Conservation (phyloP, 495 filamentous ascomycete genomes). For the Penicillium ochrochloron region DNA sequence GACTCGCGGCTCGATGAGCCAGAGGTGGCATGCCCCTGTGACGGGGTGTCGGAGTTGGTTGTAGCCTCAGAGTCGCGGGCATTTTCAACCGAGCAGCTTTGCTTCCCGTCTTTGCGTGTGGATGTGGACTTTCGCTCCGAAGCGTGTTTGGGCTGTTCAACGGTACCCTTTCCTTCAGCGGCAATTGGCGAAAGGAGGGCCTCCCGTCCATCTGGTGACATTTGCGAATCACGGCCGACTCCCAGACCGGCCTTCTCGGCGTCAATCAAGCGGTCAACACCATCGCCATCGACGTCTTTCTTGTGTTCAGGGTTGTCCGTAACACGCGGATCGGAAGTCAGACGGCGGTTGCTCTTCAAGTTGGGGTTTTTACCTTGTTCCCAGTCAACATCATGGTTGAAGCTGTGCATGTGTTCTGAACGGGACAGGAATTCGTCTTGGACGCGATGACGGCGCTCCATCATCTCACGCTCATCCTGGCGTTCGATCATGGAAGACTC, state of each 20-base stretch:
- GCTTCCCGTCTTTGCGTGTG: conserved; percentile 40
- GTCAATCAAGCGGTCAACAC: conserved; percentile 68
- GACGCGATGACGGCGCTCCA: conserved; percentile 60
- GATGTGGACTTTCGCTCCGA: conserved; percentile 28
- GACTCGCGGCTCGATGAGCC: conserved; percentile 68
- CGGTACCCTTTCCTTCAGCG: conserved; percentile 63
- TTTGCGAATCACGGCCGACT: conserved; percentile 67
- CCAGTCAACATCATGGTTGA: conserved; percentile 84
- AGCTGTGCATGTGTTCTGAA: conserved; percentile 68
- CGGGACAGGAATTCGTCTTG: conserved; percentile 67
- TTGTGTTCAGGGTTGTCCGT: conserved; percentile 67
- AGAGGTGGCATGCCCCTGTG: conserved; percentile 20
- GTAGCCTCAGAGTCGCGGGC: conserved; percentile 36
- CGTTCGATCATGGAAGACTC: conserved; percentile 45
- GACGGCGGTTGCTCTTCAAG: conserved; percentile 60
- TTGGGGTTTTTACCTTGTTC: conserved; percentile 67
- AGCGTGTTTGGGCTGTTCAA: conserved; percentile 51
- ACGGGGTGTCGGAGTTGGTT: conserved; percentile 18
- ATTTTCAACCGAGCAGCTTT: conserved; percentile 55
- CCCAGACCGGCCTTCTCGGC: conserved; percentile 59
- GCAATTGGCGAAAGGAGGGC: conserved; percentile 64
- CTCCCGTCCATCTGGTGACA: conserved; percentile 64
- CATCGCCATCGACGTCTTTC: conserved; percentile 78
- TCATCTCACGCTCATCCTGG: conserved; percentile 55
- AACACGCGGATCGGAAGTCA: conserved; percentile 66